Conservation (phyloP, 805 yeast species). For the Ascoidea tarda region DNA sequence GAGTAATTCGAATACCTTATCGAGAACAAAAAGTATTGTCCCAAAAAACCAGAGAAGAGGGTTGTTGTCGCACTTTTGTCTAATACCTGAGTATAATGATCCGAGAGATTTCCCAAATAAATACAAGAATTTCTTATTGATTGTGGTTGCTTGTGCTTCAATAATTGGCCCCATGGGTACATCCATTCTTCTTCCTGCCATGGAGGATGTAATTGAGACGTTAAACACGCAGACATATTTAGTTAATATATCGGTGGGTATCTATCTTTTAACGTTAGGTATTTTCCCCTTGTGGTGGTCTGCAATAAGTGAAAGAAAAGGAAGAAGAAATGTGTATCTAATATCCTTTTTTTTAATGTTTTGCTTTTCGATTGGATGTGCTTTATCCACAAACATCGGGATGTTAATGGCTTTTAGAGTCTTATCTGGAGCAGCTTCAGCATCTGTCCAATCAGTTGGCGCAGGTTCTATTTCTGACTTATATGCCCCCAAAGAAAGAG, state of each 20-base stretch:
- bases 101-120: conserved; percentile 45
- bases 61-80: conserved; percentile 30
- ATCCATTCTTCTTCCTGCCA: conserved; percentile 69
- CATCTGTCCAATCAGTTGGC: conserved; percentile 79
- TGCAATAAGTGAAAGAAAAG: conserved; percentile 57
- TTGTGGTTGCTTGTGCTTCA: conserved; percentile 59
- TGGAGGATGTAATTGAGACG: conserved; percentile 38
- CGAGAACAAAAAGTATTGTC: conserved; percentile 12
- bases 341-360: conserved; percentile 48
- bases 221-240: conserved; percentile 41
- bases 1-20: not conserved
- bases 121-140: conserved; percentile 40
- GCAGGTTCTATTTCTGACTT: conserved; percentile 80
- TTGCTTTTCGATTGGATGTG: conserved; percentile 60
- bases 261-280: conserved; percentile 61
- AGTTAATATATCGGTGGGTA: conserved; percentile 71
- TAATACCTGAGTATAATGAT: conserved; percentile 61
- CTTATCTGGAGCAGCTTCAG: conserved; percentile 67
- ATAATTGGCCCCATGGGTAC: conserved; percentile 85
- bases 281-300: conserved; percentile 88
- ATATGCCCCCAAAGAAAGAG: conserved; percentile 52
- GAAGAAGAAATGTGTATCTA: conserved; percentile 63
- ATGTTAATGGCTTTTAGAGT: conserved; percentile 57
- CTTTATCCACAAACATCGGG: conserved; percentile 45
- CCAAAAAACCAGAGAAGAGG: conserved; percentile 41